Evolutionary conservation across 345 rosid genomes (phyloP), one percentile per base, ranked within the genome.

Genomic region (Salix koriyanagi): DNA sequence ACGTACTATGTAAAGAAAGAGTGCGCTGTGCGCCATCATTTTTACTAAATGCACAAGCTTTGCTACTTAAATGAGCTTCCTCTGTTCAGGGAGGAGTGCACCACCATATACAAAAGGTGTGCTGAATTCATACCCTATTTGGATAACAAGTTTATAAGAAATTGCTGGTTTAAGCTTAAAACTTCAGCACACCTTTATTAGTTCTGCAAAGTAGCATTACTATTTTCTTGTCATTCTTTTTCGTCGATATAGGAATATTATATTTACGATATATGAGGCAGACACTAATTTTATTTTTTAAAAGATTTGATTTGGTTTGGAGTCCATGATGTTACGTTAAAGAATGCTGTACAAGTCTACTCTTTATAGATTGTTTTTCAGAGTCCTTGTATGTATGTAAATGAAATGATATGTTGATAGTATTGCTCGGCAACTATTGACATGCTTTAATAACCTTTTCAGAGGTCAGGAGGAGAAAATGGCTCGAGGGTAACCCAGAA

Each of bases 391-490:
- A 25, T 56, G 62, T 2, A 3, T 9, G 23, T 58, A 23, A 56
- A 21, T 58, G 28, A n/a, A 58, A 9, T 25, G 26, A 3, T n/a
- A 8, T 6, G 19, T 19, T 73, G 67, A 21, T 60, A 30, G 39
- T 69, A 32, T 69, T 28, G 16, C 61, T 37, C 46, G 56, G 21
- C 75, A 26, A 64, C 77, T 67, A 61, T 58, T 42, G 9, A 8
- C 25, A 41, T 60, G 71, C 23, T 46, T 50, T 50, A 71, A 16
- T 79, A 73, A 72, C 54, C 23, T 65, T 84, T 81, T 48, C 86
- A 92, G 97, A 95, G 97, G 97, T 86, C n/a, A 90, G 83, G 89
- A 89, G 97, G 82, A 87, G 97, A 78, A 91, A 95, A 86, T 92
- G 91, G 97, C 89, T 95, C 0, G 87, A 91, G 83, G 85, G 79